A percentile compares a stretch with the other conserved stretches of the same genome.
These are phyloP conservation scores for Limonium bicolor DNA, from an alignment of 148 eudicot species.

Conservation along the genomic window DNA sequence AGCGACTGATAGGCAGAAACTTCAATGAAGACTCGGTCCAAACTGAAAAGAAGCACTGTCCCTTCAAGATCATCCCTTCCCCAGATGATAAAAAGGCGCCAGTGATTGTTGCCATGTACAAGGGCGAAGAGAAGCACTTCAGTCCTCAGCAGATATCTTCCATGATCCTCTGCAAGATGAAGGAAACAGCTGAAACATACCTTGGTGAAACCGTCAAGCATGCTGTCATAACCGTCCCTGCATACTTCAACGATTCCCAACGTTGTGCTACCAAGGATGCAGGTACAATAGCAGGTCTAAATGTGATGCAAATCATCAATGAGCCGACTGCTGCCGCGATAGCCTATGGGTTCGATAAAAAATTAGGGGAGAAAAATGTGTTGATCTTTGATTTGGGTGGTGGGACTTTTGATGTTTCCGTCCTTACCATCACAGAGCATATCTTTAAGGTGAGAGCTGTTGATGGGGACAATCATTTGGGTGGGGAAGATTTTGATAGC, in stretches of 20 bases:
- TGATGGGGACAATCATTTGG: not conserved
- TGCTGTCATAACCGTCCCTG: not conserved
- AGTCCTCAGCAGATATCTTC: not conserved
- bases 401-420: not conserved
- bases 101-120: not conserved
- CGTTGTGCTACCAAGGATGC: not conserved
- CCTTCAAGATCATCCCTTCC: not conserved
- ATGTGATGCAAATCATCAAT: not conserved
- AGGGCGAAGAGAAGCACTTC: conserved; percentile 1
- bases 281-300: not conserved
- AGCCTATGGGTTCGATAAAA: not conserved
- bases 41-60: conserved; percentile 1
- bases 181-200: not conserved
- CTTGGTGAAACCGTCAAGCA: not conserved
- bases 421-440: not conserved
- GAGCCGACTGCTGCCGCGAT: conserved; percentile 2
- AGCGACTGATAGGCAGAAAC: conserved; percentile 1
- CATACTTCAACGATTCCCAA: conserved; percentile 2
- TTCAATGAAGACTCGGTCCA: not conserved
- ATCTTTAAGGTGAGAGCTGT: not conserved
- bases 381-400: conserved; percentile 1
- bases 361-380: not conserved
- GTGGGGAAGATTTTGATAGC: not conserved
- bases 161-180: not conserved
- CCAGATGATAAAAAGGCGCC: not conserved